Percentiles rank a stretch among this genome's conserved stretches.
Evolutionary conservation across 78 protist genomes (phyloP).

Genomic region (Emiliania huxleyi): DNA sequence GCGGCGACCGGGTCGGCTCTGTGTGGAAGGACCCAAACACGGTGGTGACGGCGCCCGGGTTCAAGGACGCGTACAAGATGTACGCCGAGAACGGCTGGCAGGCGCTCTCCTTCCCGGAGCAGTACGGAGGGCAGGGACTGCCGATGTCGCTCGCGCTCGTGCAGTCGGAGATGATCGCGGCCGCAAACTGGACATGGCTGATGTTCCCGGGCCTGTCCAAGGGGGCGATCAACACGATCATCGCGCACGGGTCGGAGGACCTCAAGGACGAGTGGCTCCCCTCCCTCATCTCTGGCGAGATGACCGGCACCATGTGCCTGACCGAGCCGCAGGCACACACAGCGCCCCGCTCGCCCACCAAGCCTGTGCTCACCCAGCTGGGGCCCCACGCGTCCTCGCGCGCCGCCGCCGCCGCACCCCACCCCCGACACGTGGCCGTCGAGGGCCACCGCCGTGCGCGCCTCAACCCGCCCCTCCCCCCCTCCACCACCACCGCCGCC

Average conservation of each 20-base stretch:
- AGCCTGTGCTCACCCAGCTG: no score
- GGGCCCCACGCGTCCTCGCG: no score
- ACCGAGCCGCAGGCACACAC: no score
- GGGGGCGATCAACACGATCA: constrained; percentile 43
- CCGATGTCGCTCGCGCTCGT: constrained; percentile 38
- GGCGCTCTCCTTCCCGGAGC: constrained; percentile 48
- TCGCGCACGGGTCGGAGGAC: constrained; percentile 12
- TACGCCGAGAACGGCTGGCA: constrained; percentile 59
- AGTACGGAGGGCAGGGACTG: constrained; percentile 64
- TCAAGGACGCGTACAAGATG: constrained; percentile 59
- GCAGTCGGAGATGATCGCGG: constrained; percentile 42
- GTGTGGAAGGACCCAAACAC: not conserved
- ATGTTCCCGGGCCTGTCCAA: constrained; percentile 60
- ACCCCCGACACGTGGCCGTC: no score
- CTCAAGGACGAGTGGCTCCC: constrained; percentile 29
- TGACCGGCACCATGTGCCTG: constrained; percentile 54
- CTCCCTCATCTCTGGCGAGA: constrained; percentile 18
- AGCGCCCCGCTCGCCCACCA: no score
- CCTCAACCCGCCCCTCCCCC: no score
- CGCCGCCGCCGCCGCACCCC: no score
- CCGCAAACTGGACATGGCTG: constrained; percentile 60
- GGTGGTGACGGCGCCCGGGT: constrained; percentile 55
- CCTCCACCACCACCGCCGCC: no score
- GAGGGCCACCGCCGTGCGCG: no score
- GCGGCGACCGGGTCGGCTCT: constrained; percentile 3